Base-by-base conservation (phyloP, 2,329 filamentous ascomycete genomes). In the Davidsoniella neocaledoniae region DNA sequence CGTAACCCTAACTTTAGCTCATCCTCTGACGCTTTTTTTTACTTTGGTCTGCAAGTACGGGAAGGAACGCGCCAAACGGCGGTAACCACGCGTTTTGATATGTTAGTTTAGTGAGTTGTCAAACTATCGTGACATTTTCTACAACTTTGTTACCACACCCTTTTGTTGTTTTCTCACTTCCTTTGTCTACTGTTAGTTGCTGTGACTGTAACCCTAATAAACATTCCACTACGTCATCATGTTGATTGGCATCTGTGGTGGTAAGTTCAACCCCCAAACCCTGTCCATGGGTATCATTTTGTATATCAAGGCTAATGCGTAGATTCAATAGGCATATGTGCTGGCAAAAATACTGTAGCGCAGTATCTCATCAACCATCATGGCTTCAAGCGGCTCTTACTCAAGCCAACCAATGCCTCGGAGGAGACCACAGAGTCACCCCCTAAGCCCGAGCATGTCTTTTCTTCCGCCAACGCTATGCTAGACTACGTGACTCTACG, bases 261-360 rank as follows among this genome's bases (percentile, higher is more conserved):
- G 81, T 82, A 70, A 60, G 65, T 49, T 43, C 14, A 21, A 53
- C 39, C 59, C 38, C 14, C 52, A 2, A 14, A 17, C 14, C 25
- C 23, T 29, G 43, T 16, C 10, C 10, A 17, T 5, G 3, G 12
- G 10, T 25, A 14, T 9, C 33, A 17, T 9, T 25, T 8, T 36
- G 21, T 10, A 42, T n/a, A 8, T 14, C 2, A 19, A 14, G 25
- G 40, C 39, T 19, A 29, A 25, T 12, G 3, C 8, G 8, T 9
- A 6, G 12, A 19, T 9, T 9, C 33, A 42, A 21, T 60, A 91
- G 88, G 85, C 60, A 90, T 95, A 59, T 96, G 88, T 68, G 81
- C 90, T 45, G 91, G 91, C 59, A 96, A 95, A 68, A 81, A 79
- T 61, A 86, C 86, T 8, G 85, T 96, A 56, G 87, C 87, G 52